A percentile compares a stretch with the other conserved stretches of the same genome.
These are phyloP conservation scores for Cetradonia linearis DNA, from an alignment of 495 filamentous ascomycete genomes.

Conservation along the genomic window DNA sequence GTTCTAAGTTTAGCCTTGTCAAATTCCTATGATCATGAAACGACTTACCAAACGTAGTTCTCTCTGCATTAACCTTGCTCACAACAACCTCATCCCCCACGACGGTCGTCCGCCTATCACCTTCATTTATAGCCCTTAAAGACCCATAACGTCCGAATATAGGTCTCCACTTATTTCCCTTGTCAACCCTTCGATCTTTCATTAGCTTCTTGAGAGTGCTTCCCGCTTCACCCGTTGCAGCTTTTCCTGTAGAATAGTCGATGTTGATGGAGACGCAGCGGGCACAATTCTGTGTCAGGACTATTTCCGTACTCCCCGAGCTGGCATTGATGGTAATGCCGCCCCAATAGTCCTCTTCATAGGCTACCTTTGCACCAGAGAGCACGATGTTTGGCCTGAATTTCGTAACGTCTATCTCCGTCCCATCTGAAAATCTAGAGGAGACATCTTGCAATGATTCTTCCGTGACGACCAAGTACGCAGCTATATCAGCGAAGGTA, in stretches of 20 bases:
- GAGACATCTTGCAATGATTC: slow-evolving; percentile 59
- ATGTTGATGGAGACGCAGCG: slow-evolving; percentile 73
- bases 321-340: slow-evolving; percentile 13
- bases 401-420: slow-evolving; percentile 62
- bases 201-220: slow-evolving; percentile 64
- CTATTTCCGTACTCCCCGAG: slow-evolving; percentile 33
- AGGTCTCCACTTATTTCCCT: slow-evolving; percentile 61
- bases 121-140: slow-evolving; percentile 31
- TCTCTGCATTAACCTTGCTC: slow-evolving; percentile 43
- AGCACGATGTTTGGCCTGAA: slow-evolving; percentile 83
- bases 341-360: slow-evolving; percentile 83
- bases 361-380: slow-evolving; percentile 46
- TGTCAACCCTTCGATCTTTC: slow-evolving; percentile 68
- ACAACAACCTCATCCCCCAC: slow-evolving; percentile 67
- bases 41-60: slow-evolving; percentile 54
- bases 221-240: slow-evolving; percentile 52
- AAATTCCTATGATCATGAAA: background rate
- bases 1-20: background rate
- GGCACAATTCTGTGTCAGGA: slow-evolving; percentile 69
- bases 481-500: slow-evolving; percentile 72
- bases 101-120: slow-evolving; percentile 32
- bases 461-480: slow-evolving; percentile 62
- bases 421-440: slow-evolving; percentile 43
- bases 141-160: slow-evolving; percentile 81
- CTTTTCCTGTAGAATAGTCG: slow-evolving; percentile 65